These are phyloP conservation scores for Cystobasidium tubakii DNA, from an alignment of 768 basidiomycete genomes.

Conservation along the genomic window DNA sequence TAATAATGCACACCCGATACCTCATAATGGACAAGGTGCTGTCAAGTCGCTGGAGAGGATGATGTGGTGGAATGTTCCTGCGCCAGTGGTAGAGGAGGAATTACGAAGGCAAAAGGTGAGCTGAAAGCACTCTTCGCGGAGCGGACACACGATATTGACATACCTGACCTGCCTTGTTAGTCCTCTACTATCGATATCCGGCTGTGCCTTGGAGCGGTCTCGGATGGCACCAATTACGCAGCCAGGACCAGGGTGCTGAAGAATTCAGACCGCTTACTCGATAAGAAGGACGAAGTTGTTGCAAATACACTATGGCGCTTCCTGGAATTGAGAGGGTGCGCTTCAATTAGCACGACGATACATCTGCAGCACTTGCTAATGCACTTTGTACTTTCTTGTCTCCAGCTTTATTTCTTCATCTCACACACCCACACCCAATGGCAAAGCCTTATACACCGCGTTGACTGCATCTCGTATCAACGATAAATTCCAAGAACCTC, in stretches of 20 bases:
- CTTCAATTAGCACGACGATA: too few relatives aligned
- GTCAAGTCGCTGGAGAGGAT: slow-evolving; percentile 82
- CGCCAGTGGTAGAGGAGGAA: slow-evolving; percentile 82
- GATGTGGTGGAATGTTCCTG: slow-evolving; percentile 80
- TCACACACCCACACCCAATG: slow-evolving; percentile 81
- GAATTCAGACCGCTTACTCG: slow-evolving; percentile 56
- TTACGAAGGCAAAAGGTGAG: slow-evolving; percentile 91
- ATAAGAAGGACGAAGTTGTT: slow-evolving; percentile 97
- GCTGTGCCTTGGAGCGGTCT: slow-evolving; percentile 78
- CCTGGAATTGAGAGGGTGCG: slow-evolving; percentile 88
- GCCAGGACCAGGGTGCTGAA: slow-evolving; percentile 62
- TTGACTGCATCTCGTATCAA: slow-evolving; percentile 72
- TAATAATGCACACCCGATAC: slow-evolving; percentile 47
- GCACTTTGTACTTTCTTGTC: slow-evolving; percentile 17
- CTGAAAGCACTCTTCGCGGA: too few relatives aligned
- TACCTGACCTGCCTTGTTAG: slow-evolving; percentile 52
- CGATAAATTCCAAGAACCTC: slow-evolving; percentile 96
- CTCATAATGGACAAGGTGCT: slow-evolving; percentile 70
- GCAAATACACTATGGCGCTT: slow-evolving; percentile 98
- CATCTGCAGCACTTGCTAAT: background rate
- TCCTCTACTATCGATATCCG: slow-evolving; percentile 96
- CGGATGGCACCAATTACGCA: slow-evolving; percentile 71
- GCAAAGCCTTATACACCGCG: slow-evolving; percentile 82
- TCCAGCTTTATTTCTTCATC: slow-evolving; percentile 77
- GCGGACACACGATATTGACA: too few relatives aligned